phyloP scores from a whole-genome alignment of 768 basidiomycete species.

The Pleurotus salmoneostramineus region DNA sequence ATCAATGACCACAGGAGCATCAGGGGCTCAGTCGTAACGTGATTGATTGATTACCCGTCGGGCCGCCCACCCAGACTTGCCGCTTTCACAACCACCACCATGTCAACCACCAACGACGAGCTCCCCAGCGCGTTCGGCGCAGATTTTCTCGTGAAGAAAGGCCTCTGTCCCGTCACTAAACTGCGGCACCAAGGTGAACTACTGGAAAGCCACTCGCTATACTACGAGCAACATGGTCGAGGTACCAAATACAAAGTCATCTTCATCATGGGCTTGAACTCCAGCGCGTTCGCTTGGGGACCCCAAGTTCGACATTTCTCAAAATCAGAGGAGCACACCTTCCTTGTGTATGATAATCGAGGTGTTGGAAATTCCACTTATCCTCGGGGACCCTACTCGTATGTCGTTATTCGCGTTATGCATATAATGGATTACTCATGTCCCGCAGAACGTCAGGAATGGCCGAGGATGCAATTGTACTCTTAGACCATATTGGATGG shows the following conservation, averaged over 20 bases:
- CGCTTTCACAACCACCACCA: too few relatives aligned
- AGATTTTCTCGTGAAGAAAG: conserved; percentile 30
- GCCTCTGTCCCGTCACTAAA: conserved; percentile 70
- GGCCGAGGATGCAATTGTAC: conserved; percentile 68
- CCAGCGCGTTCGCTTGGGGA: conserved; percentile 59
- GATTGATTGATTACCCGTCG: too few relatives aligned
- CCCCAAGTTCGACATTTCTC: conserved; percentile 65
- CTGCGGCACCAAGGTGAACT: conserved; percentile 41
- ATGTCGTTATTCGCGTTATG: conserved; percentile 24
- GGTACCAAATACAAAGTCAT: conserved; percentile 54
- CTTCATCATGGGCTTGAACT: conserved; percentile 81
- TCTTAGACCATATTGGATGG: conserved; percentile 74
- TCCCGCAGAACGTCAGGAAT: conserved; percentile 62
- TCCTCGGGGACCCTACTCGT: conserved; percentile 79
- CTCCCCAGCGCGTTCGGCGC: not conserved
- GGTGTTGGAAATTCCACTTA: conserved; percentile 75
- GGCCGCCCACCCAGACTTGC: too few relatives aligned
- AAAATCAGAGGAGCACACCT: conserved; percentile 45
- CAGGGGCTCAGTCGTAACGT: too few relatives aligned
- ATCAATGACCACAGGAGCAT: too few relatives aligned
- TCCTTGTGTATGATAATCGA: conserved; percentile 80
- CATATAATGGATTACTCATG: not conserved
- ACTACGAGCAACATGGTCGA: conserved; percentile 74
- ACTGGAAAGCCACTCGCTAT: conserved; percentile 68
- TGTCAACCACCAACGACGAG: not conserved